Evolutionary conservation across 345 rosid species (phyloP).

Genomic region (Turritis glabra): DNA sequence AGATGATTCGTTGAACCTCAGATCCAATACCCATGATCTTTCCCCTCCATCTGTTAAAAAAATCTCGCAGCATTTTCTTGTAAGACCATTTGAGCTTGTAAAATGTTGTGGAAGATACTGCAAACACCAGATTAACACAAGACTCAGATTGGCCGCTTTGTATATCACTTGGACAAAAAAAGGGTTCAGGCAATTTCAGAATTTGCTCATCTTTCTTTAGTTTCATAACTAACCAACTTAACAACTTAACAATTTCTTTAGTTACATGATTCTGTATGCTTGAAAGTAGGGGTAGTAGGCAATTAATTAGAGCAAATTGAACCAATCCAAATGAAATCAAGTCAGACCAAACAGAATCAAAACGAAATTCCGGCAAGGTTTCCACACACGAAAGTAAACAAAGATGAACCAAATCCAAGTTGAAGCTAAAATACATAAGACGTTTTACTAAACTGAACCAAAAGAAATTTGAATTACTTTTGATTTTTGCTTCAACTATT

Average conservation of each 20-base stretch:
- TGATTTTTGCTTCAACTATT: neutral
- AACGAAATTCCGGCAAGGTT: neutral
- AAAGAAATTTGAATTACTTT: neutral
- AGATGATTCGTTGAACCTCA: neutral
- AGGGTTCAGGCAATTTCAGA: neutral
- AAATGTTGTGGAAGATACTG: constrained; percentile 5
- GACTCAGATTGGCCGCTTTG: neutral
- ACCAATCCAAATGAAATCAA: neutral
- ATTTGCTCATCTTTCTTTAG: neutral
- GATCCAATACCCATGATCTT: constrained; percentile 2
- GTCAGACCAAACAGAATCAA: neutral
- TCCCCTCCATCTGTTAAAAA: neutral
- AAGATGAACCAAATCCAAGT: neutral
- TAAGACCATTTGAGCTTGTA: neutral
- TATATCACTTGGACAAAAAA: neutral
- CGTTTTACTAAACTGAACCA: neutral
- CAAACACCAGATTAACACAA: neutral
- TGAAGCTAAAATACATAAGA: neutral
- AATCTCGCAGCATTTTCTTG: neutral
- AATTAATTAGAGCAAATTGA: neutral
- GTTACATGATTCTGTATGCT: neutral
- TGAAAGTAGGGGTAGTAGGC: neutral
- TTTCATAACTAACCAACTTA: neutral
- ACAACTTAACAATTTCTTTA: neutral
- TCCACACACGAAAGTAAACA: neutral